phyloP scores from a whole-genome alignment of 2,329 filamentous ascomycete species.

The Plectosphaerella sp. region DNA sequence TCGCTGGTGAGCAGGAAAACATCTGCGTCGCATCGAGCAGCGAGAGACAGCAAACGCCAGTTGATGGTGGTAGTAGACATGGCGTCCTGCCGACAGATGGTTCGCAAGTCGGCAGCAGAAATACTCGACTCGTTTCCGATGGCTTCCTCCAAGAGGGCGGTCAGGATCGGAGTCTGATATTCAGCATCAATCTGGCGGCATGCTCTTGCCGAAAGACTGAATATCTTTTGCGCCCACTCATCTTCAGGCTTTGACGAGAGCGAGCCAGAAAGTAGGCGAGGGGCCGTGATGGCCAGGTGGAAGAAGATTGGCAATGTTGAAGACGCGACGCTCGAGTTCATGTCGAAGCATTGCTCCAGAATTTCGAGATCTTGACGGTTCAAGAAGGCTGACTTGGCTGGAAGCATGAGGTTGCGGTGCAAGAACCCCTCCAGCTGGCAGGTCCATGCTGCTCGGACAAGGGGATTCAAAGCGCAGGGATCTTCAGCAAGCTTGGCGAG shows the following conservation, averaged over 20 bases:
- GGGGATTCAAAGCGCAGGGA: slow-evolving; percentile 11
- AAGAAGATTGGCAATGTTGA: slow-evolving; percentile 40
- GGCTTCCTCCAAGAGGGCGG: slow-evolving; percentile 25
- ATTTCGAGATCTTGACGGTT: slow-evolving; percentile 35
- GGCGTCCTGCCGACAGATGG: slow-evolving; percentile 37
- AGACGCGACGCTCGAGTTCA: slow-evolving; percentile 26
- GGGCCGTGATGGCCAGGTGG: slow-evolving; percentile 28
- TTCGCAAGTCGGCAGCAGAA: slow-evolving; percentile 33
- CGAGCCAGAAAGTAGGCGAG: slow-evolving; percentile 26
- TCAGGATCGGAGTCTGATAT: slow-evolving; percentile 19
- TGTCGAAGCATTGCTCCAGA: slow-evolving; percentile 34
- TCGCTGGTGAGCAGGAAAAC: slow-evolving; percentile 35
- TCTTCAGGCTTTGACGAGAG: slow-evolving; percentile 29
- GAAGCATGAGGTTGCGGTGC: slow-evolving; percentile 45
- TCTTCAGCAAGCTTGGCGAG: slow-evolving; percentile 34
- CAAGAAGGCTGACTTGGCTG: slow-evolving; percentile 42
- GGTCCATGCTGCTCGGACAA: slow-evolving; percentile 35
- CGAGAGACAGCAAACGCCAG: slow-evolving; percentile 36
- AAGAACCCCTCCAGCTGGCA: slow-evolving; percentile 43
- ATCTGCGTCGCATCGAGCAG: slow-evolving; percentile 42
- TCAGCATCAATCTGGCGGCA: slow-evolving; percentile 14
- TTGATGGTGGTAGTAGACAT: slow-evolving; percentile 27
- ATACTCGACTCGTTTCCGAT: slow-evolving; percentile 23
- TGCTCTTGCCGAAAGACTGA: slow-evolving; percentile 23
- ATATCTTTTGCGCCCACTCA: slow-evolving; percentile 33